phyloP scores from a whole-genome alignment of 345 rosid genomes.

The Combretum micranthum region DNA sequence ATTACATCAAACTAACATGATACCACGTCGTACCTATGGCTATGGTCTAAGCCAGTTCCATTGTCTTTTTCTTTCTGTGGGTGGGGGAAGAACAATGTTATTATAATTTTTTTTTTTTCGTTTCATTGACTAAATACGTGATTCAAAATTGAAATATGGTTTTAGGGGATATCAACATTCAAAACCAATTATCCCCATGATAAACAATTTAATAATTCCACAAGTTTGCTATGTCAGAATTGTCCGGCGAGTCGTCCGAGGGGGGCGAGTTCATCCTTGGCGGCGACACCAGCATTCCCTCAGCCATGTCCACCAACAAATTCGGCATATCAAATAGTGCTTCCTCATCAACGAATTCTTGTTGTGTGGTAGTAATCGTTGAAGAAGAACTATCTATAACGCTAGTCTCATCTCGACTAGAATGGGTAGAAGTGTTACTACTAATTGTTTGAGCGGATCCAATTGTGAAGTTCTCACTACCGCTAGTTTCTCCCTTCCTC shows the following conservation, averaged over 20 bases:
- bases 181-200: too few relatives aligned
- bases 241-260: slow-evolving; percentile 56
- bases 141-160: too few relatives aligned
- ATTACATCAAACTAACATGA: too few relatives aligned
- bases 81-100: too few relatives aligned
- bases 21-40: too few relatives aligned
- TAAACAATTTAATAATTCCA: slow-evolving; percentile 42
- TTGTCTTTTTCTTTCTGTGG: too few relatives aligned
- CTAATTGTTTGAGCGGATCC: neutral
- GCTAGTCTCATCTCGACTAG: slow-evolving; percentile 3
- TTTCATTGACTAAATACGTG: too few relatives aligned
- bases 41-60: too few relatives aligned
- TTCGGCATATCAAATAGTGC: slow-evolving; percentile 72
- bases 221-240: slow-evolving; percentile 47
- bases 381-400: neutral
- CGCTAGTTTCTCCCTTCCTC: slow-evolving; percentile 22
- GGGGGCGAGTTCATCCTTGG: slow-evolving; percentile 54
- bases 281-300: slow-evolving; percentile 80
- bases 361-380: neutral
- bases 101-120: too few relatives aligned
- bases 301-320: slow-evolving; percentile 84
- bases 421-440: neutral
- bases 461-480: neutral
- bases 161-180: too few relatives aligned
- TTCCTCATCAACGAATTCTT: slow-evolving; percentile 68